These are phyloP conservation scores for Casuarina equisetifolia DNA, from an alignment of 306 rosid species.

Conservation along the genomic window DNA sequence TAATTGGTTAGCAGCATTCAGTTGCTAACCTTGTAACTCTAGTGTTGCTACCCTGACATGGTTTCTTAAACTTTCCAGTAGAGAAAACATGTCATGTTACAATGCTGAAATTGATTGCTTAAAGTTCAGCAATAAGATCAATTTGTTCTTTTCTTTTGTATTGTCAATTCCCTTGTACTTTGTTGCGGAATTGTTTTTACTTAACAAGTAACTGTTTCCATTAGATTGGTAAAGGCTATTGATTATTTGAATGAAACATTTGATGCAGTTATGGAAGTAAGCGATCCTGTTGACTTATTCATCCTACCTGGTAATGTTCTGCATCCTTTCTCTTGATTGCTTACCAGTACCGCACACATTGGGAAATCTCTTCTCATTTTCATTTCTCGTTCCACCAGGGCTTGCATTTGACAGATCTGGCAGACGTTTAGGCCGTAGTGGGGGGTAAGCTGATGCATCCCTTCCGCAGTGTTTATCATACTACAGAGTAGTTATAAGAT, in stretches of 20 bases:
- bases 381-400: slow-evolving; percentile 45
- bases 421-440: slow-evolving; percentile 94
- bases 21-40: background rate
- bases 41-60: background rate
- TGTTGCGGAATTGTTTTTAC: too few relatives aligned
- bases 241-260: slow-evolving; percentile 10
- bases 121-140: too few relatives aligned
- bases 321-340: slow-evolving; percentile 8
- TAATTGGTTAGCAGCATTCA: background rate
- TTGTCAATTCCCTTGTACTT: too few relatives aligned
- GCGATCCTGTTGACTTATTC: slow-evolving; percentile 82
- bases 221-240: background rate
- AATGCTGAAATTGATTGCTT: too few relatives aligned
- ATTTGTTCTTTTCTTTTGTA: too few relatives aligned
- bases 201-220: background rate
- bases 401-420: slow-evolving; percentile 92
- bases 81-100: too few relatives aligned
- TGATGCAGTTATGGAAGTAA: slow-evolving; percentile 85
- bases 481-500: background rate
- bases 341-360: background rate
- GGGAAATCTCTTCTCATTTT: background rate
- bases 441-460: slow-evolving; percentile 63
- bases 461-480: background rate
- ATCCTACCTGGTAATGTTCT: slow-evolving; percentile 77
- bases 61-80: background rate